Evolutionary conservation across 805 yeast species (phyloP).

Genomic region (Lipomyces sp.): DNA sequence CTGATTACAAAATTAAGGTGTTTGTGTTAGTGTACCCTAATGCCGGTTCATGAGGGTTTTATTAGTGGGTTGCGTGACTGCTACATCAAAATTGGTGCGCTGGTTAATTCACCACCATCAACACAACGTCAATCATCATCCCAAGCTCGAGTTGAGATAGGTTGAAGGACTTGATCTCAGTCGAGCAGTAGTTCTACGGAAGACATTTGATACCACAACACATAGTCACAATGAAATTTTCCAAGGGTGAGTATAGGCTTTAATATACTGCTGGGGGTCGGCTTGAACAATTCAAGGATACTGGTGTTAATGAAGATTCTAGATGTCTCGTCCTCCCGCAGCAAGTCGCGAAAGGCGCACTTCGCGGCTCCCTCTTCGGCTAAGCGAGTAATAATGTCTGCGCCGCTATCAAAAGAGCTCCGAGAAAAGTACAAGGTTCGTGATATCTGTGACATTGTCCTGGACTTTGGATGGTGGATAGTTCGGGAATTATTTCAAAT

Average conservation of each 20-base stretch:
- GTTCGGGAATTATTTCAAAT: neutral
- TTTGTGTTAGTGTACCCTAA: no score
- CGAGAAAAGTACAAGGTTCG: conserved; percentile 85
- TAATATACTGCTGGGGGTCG: neutral
- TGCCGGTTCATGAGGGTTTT: no score
- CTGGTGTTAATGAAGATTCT: conserved; percentile 19
- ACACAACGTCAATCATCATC: neutral
- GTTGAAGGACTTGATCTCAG: neutral
- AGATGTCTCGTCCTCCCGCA: conserved; percentile 99
- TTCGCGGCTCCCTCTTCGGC: conserved; percentile 96
- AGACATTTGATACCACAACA: conserved; percentile 4
- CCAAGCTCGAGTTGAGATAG: neutral
- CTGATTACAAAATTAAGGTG: no score
- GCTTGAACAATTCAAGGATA: neutral
- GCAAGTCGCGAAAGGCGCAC: conserved; percentile 99
- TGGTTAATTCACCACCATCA: no score
- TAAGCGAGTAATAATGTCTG: conserved; percentile 93
- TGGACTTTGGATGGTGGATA: neutral
- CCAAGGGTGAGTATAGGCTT: conserved; percentile 21
- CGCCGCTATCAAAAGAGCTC: conserved; percentile 99
- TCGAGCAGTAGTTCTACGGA: neutral
- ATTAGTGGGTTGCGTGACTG: no score
- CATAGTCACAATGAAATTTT: conserved; percentile 34
- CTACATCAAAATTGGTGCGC: no score
- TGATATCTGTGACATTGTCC: neutral